Evolutionary conservation across 2,329 filamentous ascomycete species (phyloP).

Genomic region (Trichoderma pleuroti): DNA sequence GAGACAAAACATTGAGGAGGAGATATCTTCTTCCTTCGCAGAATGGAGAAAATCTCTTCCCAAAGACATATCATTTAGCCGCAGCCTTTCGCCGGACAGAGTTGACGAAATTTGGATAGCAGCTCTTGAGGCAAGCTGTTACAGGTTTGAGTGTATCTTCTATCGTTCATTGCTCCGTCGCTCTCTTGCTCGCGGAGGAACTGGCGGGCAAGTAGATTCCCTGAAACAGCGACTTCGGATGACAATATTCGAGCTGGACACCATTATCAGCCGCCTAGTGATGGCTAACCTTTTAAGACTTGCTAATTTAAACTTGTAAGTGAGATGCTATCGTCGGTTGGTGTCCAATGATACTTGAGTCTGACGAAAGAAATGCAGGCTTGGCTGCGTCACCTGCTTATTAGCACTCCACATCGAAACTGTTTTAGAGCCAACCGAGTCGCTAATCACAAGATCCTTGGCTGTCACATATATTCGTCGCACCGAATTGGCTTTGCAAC

Average conservation of each 20-base stretch:
- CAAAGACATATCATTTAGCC: neutral
- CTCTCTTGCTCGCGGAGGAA: neutral
- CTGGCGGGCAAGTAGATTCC: neutral
- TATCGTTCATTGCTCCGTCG: constrained; percentile 45
- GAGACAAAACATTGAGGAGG: neutral
- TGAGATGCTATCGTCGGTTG: neutral
- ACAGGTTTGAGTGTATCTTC: constrained; percentile 36
- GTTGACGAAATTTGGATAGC: neutral
- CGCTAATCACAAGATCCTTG: neutral
- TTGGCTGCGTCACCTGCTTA: neutral
- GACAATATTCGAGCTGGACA: neutral
- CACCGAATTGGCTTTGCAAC: neutral
- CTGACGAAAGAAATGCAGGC: neutral
- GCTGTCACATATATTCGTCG: neutral
- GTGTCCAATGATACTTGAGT: neutral
- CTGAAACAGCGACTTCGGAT: neutral
- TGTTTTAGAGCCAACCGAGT: neutral
- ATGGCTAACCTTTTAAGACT: neutral
- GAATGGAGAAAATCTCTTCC: neutral
- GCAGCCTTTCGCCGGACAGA: neutral
- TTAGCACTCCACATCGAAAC: neutral
- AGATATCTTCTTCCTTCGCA: neutral
- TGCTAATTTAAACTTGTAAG: neutral
- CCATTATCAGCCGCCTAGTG: neutral
- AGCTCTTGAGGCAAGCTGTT: neutral